phyloP scores from a whole-genome alignment of 1,139 yeast genomes.

The Scheffersomyces segobiensis region DNA sequence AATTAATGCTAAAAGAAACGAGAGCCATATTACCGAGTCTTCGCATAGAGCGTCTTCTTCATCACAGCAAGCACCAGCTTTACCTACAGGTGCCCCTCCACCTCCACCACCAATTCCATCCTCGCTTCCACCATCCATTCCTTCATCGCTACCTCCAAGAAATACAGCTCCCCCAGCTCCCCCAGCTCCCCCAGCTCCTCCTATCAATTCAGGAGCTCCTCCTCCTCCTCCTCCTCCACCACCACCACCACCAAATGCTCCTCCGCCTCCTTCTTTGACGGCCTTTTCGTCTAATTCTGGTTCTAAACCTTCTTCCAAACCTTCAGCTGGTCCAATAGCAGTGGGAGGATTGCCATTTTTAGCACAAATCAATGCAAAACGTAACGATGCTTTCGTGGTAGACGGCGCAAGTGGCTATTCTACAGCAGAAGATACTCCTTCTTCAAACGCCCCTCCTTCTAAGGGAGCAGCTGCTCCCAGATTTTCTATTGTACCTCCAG shows the following conservation, averaged over 20 bases:
- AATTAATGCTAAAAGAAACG: slow-evolving; percentile 56
- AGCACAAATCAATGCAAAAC: slow-evolving; percentile 42
- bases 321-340: slow-evolving; percentile 15
- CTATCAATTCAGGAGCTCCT: slow-evolving; percentile 9
- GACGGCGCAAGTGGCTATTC: slow-evolving; percentile 22
- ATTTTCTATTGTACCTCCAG: slow-evolving; percentile 6
- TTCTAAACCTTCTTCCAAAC: neutral
- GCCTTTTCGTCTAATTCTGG: slow-evolving; percentile 12
- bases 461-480: neutral
- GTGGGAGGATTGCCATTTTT: slow-evolving; percentile 42
- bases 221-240: slow-evolving; percentile 14
- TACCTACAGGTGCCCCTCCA: slow-evolving; percentile 14
- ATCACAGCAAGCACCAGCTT: slow-evolving; percentile 18
- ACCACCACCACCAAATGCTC: slow-evolving; percentile 7
- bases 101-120: slow-evolving; percentile 13
- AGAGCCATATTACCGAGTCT: slow-evolving; percentile 60
- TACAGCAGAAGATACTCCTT: slow-evolving; percentile 1
- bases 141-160: slow-evolving; percentile 6
- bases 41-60: slow-evolving; percentile 3
- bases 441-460: slow-evolving; percentile 8
- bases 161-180: slow-evolving; percentile 11
- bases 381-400: slow-evolving; percentile 38
- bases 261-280: slow-evolving; percentile 11
- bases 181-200: slow-evolving; percentile 16
- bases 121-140: slow-evolving; percentile 12